These are phyloP conservation scores for Trypanosoma mega DNA, from an alignment of 208 protist species.

Conservation along the genomic window DNA sequence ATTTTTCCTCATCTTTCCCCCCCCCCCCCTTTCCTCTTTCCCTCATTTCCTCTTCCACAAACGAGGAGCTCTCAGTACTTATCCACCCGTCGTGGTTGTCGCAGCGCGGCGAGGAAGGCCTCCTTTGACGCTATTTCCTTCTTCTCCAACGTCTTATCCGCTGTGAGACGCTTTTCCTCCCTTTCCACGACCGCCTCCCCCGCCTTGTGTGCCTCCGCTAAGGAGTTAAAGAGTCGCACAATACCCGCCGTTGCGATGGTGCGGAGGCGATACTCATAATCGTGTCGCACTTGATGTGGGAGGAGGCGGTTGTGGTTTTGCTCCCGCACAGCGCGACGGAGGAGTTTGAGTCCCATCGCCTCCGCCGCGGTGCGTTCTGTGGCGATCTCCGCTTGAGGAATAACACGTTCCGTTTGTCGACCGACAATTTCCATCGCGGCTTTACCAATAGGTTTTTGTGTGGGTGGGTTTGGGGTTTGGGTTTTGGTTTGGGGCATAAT, in stretches of 20 bases:
- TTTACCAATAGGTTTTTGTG: constrained; percentile 51
- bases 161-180: constrained; percentile 50
- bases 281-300: constrained; percentile 70
- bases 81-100: constrained; percentile 39
- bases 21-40: not conserved
- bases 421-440: constrained; percentile 68
- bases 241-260: constrained; percentile 78
- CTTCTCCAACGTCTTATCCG: constrained; percentile 75
- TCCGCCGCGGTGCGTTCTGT: constrained; percentile 38
- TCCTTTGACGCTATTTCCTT: constrained; percentile 77
- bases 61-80: constrained; percentile 28
- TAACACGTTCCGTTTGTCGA: constrained; percentile 35
- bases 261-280: constrained; percentile 89
- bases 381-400: constrained; percentile 37
- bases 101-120: constrained; percentile 72
- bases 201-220: constrained; percentile 76
- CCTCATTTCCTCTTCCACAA: constrained; percentile 24
- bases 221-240: constrained; percentile 86
- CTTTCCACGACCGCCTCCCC: constrained; percentile 43
- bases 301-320: constrained; percentile 80
- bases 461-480: constrained; percentile 3
- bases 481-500: constrained; percentile 4
- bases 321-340: constrained; percentile 73
- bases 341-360: constrained; percentile 64
- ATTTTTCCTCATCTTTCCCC: too few relatives aligned